phyloP scores from a whole-genome alignment of 164 flowering plant genomes.

The Echeveria elegans region DNA sequence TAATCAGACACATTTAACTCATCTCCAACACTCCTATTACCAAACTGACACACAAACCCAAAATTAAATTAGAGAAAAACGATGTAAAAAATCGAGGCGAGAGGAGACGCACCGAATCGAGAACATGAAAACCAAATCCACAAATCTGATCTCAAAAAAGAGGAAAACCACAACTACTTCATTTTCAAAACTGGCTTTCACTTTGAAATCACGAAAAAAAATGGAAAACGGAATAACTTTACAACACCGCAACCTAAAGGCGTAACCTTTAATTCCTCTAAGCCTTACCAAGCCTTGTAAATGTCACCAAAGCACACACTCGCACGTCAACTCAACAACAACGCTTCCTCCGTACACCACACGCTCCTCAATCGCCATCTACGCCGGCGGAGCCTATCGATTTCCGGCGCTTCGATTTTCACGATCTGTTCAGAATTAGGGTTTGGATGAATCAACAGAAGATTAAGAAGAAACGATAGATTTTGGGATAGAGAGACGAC shows the following conservation, averaged over 20 bases:
- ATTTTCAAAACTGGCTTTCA: background rate
- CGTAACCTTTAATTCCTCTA: slow-evolving; percentile 3
- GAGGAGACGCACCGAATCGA: background rate
- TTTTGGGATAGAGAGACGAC: background rate
- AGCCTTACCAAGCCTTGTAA: background rate
- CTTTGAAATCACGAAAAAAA: background rate
- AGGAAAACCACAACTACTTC: slow-evolving; percentile 6
- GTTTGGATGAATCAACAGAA: background rate
- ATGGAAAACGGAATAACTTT: slow-evolving; percentile 1
- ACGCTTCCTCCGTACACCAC: background rate
- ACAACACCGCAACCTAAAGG: slow-evolving; percentile 7
- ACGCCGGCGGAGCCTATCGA: background rate
- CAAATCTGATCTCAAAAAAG: background rate
- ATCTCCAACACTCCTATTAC: no score
- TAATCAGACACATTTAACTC: no score
- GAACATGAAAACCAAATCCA: background rate
- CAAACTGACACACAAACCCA: background rate
- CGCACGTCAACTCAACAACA: background rate
- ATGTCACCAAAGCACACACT: background rate
- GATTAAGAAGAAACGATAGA: background rate
- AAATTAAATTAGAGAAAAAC: background rate
- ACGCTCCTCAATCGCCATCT: background rate
- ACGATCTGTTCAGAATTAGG: no score
- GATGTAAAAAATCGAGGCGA: background rate
- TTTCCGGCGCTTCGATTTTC: no score